Evolutionary conservation across 257 asterid genomes (phyloP), one percentile per base, ranked within the genome.

Genomic region (Fraxinus cuspidata): DNA sequence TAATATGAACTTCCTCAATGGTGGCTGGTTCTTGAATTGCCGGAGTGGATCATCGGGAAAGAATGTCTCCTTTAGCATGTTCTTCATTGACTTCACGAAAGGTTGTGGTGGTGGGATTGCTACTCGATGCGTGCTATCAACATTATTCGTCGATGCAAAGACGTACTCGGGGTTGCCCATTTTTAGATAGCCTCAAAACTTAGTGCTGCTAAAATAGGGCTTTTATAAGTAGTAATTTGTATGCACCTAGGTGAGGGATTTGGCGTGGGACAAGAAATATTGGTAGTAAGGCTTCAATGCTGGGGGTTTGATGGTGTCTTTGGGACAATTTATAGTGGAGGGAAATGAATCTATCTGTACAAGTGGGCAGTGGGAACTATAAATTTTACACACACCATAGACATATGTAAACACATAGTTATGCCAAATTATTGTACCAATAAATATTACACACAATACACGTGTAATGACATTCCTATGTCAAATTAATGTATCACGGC

Each of bases 41-140:
- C 97, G 91, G 66, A 92, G 88, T 1, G 98, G 98, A 84, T 92
- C 98, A 80, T 94, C 97, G 10, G 98, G 97, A 77, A 92, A 92
- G 53, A 94, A 80, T 3, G 96, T 92, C 72, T 94, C 97, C 84
- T 94, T 94, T 27, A 92, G 28, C 3, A 86, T 83, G 84, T 88
- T 92, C 56, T 84, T 86, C 0, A 94, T 74, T 0, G 97, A 86
- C 75, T 64, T 87, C 1, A 84, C 9, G 79, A 94, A 94, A 4
- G 98, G 93, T 64, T 87, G 94, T 31, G 93, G 87, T 34, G 97
- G 93, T 34, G 98, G 98, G 0, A 92, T n/a, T 3, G 83, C 93
- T 2, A 89, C 98, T 3, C 83, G 86, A 72, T 87, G 88, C 2
- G 16, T 9, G n/a, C 32, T 27, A 63, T 63, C 31, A 8, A 27